These are phyloP conservation scores for Alternaria tenuissima DNA, from an alignment of 2,329 filamentous ascomycete genomes.

Conservation along the genomic window DNA sequence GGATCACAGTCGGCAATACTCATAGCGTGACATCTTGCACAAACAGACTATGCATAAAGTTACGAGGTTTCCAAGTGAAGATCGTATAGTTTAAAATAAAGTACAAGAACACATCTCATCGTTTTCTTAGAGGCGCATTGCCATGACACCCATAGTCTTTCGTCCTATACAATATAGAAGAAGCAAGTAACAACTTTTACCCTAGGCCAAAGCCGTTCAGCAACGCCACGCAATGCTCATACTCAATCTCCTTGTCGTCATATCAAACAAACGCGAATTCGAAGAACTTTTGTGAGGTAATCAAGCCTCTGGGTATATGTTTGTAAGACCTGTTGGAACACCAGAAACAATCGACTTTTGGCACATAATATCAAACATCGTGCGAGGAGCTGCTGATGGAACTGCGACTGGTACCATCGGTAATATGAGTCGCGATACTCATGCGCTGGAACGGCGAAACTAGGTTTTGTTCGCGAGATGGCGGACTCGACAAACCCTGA, in stretches of 20 bases:
- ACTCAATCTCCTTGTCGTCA: background rate
- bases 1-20: background rate
- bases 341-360: conserved; percentile 16
- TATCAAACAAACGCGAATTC: background rate
- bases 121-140: background rate
- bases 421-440: conserved; percentile 48
- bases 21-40: background rate
- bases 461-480: conserved; percentile 39
- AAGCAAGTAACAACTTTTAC: background rate
- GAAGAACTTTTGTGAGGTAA: conserved; percentile 14
- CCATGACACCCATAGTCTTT: background rate
- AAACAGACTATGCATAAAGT: background rate
- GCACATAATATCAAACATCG: conserved; percentile 27
- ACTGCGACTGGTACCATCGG: conserved; percentile 49
- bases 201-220: background rate
- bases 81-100: background rate
- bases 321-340: conserved; percentile 11
- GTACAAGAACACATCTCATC: background rate
- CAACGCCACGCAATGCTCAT: conserved; percentile 12
- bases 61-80: background rate
- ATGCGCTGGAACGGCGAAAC: conserved; percentile 45
- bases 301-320: conserved; percentile 14
- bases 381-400: conserved; percentile 48
- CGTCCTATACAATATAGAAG: background rate
- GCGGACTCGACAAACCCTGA: conserved; percentile 38